These are phyloP conservation scores for Fusarium nanum DNA, from an alignment of 2,329 filamentous ascomycete genomes.

Conservation along the genomic window DNA sequence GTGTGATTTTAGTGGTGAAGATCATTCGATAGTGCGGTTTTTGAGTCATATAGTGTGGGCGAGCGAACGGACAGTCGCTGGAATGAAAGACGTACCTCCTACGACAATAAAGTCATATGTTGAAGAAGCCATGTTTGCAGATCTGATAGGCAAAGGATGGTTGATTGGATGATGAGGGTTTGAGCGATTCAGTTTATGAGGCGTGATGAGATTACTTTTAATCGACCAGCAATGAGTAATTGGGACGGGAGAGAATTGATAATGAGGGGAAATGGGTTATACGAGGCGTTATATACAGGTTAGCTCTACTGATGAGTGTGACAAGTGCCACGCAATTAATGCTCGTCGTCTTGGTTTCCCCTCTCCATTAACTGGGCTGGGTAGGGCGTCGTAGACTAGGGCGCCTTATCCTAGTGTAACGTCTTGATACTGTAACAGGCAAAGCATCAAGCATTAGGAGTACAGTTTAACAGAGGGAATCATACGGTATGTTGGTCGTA, in stretches of 20 bases:
- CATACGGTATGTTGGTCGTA: neutral
- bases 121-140: conserved; percentile 10
- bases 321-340: neutral
- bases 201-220: neutral
- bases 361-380: neutral
- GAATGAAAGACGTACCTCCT: conserved; percentile 30
- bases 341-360: neutral
- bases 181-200: neutral
- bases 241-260: neutral
- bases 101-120: conserved; percentile 40
- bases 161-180: neutral
- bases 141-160: neutral
- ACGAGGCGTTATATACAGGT: neutral
- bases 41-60: neutral
- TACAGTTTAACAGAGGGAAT: neutral
- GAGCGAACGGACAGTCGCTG: neutral
- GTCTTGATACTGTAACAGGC: neutral
- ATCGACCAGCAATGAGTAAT: neutral
- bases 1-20: neutral
- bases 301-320: neutral
- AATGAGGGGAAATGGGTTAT: conserved; percentile 16
- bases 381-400: neutral
- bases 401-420: conserved; percentile 13
- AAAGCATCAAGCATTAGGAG: neutral
- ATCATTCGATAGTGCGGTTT: neutral